phyloP scores from a whole-genome alignment of 768 basidiomycete species.

The Kwoniella mangroviensis region DNA sequence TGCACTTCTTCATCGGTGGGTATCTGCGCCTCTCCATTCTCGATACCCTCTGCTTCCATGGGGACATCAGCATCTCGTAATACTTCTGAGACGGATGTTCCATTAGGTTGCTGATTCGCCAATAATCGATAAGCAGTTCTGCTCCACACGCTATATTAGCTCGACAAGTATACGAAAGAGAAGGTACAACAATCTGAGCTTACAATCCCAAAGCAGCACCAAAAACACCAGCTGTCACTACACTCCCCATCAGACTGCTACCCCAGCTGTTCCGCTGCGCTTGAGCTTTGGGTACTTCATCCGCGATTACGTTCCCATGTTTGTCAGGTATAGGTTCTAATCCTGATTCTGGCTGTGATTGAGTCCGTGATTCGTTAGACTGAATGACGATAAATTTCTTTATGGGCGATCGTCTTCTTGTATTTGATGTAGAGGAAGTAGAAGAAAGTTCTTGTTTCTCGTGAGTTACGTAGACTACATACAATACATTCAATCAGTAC shows the following conservation, averaged over 20 bases:
- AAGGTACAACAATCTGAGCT: not conserved
- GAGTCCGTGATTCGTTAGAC: not conserved
- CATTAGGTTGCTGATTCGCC: slow-evolving; percentile 16
- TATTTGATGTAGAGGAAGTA: not conserved
- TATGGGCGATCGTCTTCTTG: not conserved
- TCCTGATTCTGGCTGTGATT: too few relatives aligned
- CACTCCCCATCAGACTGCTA: slow-evolving; percentile 15
- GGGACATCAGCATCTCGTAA: too few relatives aligned
- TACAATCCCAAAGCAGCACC: slow-evolving; percentile 32
- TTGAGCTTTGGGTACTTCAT: slow-evolving; percentile 2
- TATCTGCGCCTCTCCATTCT: too few relatives aligned
- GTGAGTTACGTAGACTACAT: slow-evolving; percentile 8
- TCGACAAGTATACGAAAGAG: too few relatives aligned
- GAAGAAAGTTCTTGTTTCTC: not conserved
- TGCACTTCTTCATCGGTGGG: too few relatives aligned
- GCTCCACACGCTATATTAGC: too few relatives aligned
- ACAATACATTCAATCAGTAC: not conserved
- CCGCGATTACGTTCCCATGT: not conserved
- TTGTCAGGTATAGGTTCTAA: too few relatives aligned
- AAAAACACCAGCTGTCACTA: slow-evolving; percentile 20
- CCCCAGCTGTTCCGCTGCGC: slow-evolving; percentile 20
- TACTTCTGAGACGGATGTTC: too few relatives aligned
- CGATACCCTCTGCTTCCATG: too few relatives aligned
- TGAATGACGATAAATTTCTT: not conserved
- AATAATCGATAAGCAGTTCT: slow-evolving; percentile 30